A percentile compares a stretch with the other conserved stretches of the same genome.
Conservation (phyloP, 192 early-diverging fungal genomes). For the Bifiguratus adelaidae region DNA sequence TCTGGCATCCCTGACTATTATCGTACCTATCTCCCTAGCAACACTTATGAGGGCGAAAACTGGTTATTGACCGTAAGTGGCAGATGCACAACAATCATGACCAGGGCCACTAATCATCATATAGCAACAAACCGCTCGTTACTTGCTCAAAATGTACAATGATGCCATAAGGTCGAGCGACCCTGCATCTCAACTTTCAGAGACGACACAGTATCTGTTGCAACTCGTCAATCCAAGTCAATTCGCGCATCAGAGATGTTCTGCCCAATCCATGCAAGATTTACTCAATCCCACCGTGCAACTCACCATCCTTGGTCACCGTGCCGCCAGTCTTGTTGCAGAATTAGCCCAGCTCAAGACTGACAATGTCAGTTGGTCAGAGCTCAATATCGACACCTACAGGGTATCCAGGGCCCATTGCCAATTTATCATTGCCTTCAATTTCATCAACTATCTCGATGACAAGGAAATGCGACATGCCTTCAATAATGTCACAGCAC, state of each 20-base stretch:
- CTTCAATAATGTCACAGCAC: slow-evolving; percentile 6
- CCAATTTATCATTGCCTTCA: slow-evolving; percentile 55
- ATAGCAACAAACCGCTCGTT: slow-evolving; percentile 61
- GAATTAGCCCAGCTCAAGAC: slow-evolving; percentile 42
- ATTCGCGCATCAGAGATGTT: slow-evolving; percentile 10
- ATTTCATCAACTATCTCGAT: slow-evolving; percentile 41
- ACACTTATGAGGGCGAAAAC: slow-evolving; percentile 60
- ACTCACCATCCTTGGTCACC: slow-evolving; percentile 51
- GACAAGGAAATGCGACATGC: slow-evolving; percentile 1
- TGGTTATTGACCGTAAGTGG: slow-evolving; percentile 22
- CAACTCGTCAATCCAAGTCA: slow-evolving; percentile 3
- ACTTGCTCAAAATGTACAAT: slow-evolving; percentile 51
- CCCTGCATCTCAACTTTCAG: slow-evolving; percentile 18
- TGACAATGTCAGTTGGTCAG: slow-evolving; percentile 50
- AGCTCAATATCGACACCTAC: slow-evolving; percentile 61
- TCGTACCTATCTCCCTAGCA: slow-evolving; percentile 46
- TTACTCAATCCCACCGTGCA: slow-evolving; percentile 44
- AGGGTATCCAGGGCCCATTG: slow-evolving; percentile 60
- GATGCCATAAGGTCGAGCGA: slow-evolving; percentile 23
- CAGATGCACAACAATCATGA: slow-evolving; percentile 18
- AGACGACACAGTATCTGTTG: slow-evolving; percentile 10
- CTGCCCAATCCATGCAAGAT: slow-evolving; percentile 8
- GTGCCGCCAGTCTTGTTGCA: slow-evolving; percentile 50
- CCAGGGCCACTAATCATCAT: too few relatives aligned
- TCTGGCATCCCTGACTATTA: slow-evolving; percentile 56